Evolutionary conservation across 257 asterid species (phyloP).

Genomic region (Nicotiana obtusifolia): DNA sequence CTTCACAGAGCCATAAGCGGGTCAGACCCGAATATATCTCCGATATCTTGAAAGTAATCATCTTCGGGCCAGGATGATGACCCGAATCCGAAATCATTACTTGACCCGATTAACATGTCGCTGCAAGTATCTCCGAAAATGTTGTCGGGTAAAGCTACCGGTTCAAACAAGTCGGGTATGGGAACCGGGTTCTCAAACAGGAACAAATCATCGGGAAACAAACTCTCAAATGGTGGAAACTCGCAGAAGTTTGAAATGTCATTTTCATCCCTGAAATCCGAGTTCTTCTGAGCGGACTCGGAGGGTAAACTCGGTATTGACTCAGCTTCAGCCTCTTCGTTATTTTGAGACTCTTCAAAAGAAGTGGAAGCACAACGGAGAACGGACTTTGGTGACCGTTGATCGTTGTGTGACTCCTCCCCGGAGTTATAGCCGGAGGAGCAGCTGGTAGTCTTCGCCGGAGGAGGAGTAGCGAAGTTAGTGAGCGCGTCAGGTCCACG

Average conservation of each 20-base stretch:
- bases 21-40: constrained; percentile 92
- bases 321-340: constrained; percentile 44
- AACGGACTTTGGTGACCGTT: constrained; percentile 73
- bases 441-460: constrained; percentile 19
- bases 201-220: constrained; percentile 41
- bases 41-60: constrained; percentile 62
- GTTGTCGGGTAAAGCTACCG: constrained; percentile 29
- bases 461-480: constrained; percentile 55
- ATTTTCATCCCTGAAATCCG: constrained; percentile 4
- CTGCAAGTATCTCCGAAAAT: constrained; percentile 28
- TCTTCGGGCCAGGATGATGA: constrained; percentile 36
- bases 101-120: constrained; percentile 41
- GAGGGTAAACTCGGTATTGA: constrained; percentile 21
- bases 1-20: constrained; percentile 53
- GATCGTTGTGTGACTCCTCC: constrained; percentile 50
- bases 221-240: constrained; percentile 23
- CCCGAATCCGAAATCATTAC: constrained; percentile 36
- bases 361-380: constrained; percentile 45
- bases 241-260: constrained; percentile 24
- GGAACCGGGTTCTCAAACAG: constrained; percentile 43
- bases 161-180: constrained; percentile 46
- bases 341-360: constrained; percentile 29
- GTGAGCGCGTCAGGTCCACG: constrained; percentile 97
- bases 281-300: neutral
- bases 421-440: constrained; percentile 66